Conservation (phyloP, 345 rosid genomes). For the Trapa bicornis region DNA sequence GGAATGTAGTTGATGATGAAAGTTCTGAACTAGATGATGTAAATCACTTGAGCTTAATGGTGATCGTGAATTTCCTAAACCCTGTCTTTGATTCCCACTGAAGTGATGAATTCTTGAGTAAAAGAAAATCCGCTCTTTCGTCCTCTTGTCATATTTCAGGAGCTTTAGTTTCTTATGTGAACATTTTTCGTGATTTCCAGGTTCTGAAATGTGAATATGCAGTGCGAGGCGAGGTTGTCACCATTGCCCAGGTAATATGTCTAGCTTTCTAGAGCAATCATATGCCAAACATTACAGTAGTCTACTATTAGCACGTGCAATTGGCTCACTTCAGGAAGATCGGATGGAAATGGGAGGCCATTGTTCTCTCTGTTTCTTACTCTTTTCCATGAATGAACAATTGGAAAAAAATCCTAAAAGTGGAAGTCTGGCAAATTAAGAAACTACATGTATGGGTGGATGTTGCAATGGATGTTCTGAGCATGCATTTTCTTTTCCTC, state of each 20-base stretch:
- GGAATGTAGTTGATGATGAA: background rate
- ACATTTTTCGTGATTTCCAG: background rate
- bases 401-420: background rate
- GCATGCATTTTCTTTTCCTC: background rate
- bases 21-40: background rate
- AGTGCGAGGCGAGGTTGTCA: constrained; percentile 93
- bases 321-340: background rate
- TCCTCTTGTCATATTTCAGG: background rate
- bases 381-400: background rate
- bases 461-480: background rate
- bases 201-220: constrained; percentile 75
- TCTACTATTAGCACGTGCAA: background rate
- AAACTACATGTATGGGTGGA: too few species aligned
- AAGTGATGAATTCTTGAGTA: background rate
- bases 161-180: constrained; percentile 1
- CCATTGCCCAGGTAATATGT: constrained; percentile 65
- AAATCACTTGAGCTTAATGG: background rate
- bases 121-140: background rate
- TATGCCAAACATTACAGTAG: background rate
- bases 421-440: background rate
- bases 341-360: too few species aligned
- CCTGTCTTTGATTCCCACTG: background rate
- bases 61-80: background rate
- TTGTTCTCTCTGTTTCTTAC: too few species aligned
- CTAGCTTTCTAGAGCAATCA: background rate